Percentiles rank a stretch among this genome's conserved stretches.
phyloP scores from a whole-genome alignment of 768 basidiomycete species.

The Tremella yokohamensis region DNA sequence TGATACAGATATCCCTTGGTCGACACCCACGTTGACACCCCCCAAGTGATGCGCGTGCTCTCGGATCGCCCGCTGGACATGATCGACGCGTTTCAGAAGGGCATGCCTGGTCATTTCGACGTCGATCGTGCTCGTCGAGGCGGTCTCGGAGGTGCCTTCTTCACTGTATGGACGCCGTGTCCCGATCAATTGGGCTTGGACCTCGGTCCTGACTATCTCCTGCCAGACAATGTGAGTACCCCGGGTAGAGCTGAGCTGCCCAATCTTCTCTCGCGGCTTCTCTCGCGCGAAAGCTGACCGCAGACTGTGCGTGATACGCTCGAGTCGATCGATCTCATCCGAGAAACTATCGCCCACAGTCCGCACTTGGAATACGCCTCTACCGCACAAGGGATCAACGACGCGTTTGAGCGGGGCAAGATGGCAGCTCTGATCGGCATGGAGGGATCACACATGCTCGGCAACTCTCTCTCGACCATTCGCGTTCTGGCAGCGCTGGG shows the following conservation, averaged over 20 bases:
- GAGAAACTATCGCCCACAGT: conserved; percentile 10
- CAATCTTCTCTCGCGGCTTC: neutral
- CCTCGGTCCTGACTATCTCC: conserved; percentile 17
- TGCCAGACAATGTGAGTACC: conserved; percentile 6
- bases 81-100: conserved; percentile 2
- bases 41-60: conserved; percentile 16
- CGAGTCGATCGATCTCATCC: conserved; percentile 24
- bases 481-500: conserved; percentile 26
- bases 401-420: conserved; percentile 12
- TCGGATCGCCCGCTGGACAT: conserved; percentile 9
- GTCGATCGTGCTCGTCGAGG: conserved; percentile 15
- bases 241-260: neutral
- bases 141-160: conserved; percentile 16
- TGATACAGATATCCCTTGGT: conserved; percentile 12
- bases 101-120: conserved; percentile 22
- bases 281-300: neutral
- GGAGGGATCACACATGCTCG: conserved; percentile 26
- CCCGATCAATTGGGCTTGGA: conserved; percentile 13
- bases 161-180: conserved; percentile 13
- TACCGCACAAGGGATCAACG: conserved; percentile 2
- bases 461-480: conserved; percentile 23
- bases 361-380: conserved; percentile 1
- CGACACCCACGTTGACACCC: conserved; percentile 19
- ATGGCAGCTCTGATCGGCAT: conserved; percentile 23
- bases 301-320: conserved; percentile 20